Conservation (phyloP, 768 basidiomycete species). For the Suillus subaureus region DNA sequence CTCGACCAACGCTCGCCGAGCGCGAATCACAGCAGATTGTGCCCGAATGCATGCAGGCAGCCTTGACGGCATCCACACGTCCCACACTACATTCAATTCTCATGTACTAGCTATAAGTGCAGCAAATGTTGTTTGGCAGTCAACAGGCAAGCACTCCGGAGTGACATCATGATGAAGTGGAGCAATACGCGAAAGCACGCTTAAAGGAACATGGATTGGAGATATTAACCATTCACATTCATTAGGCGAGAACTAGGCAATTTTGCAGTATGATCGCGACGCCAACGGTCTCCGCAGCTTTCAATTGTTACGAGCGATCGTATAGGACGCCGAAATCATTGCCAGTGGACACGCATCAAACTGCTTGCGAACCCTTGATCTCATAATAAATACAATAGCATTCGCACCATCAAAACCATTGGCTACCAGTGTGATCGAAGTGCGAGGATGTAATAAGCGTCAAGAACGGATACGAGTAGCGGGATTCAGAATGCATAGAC, state of each 20-base stretch:
- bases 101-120: background rate
- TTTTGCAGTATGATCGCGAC: background rate
- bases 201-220: background rate
- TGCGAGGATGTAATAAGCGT: background rate
- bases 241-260: background rate
- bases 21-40: background rate
- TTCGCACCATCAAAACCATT: background rate
- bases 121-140: background rate
- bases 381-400: background rate
- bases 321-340: background rate
- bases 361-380: background rate
- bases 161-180: background rate
- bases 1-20: background rate
- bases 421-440: background rate
- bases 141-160: background rate
- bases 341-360: background rate
- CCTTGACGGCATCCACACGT: background rate
- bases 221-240: background rate
- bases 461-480: background rate
- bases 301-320: background rate
- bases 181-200: no score
- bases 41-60: background rate
- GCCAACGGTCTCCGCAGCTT: background rate
- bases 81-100: background rate
- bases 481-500: background rate